A percentile compares a stretch with the other conserved stretches of the same genome.
Conservation (phyloP, 345 rosid genomes). For the Brassica napus region DNA sequence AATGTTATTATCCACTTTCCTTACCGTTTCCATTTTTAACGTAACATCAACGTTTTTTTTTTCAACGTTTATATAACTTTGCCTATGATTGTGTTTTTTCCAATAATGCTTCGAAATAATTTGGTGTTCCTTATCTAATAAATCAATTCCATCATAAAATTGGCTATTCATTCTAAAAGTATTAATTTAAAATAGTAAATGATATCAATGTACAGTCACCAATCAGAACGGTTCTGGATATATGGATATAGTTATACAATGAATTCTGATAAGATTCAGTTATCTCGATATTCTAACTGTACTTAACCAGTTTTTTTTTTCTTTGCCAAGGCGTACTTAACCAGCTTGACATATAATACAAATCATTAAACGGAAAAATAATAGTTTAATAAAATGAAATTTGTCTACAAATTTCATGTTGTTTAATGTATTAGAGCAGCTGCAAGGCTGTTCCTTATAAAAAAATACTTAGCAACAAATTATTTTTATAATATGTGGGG, state of each 20-base stretch:
- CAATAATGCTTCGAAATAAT: not conserved
- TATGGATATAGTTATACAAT: constrained; percentile 16
- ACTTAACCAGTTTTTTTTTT: not conserved
- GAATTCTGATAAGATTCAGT: constrained; percentile 26
- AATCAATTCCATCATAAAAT: not conserved
- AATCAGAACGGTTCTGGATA: not conserved
- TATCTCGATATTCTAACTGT: not conserved
- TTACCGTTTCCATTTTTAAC: constrained; percentile 5
- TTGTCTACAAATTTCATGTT: not conserved
- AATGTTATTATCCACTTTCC: not conserved
- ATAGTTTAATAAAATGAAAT: not conserved
- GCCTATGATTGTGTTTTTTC: constrained; percentile 11
- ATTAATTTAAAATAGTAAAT: not conserved
- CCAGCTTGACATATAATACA: not conserved
- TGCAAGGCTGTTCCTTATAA: too few species aligned
- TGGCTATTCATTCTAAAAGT: not conserved
- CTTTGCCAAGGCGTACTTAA: not conserved
- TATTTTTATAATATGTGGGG: too few species aligned
- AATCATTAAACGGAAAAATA: not conserved
- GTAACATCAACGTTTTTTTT: not conserved
- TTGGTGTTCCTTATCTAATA: not conserved
- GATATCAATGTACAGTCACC: not conserved
- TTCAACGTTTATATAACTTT: too few species aligned
- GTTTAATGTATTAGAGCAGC: not conserved
- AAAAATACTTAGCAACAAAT: too few species aligned